phyloP scores from a whole-genome alignment of 495 filamentous ascomycete species.

The Bacidia rubella region DNA sequence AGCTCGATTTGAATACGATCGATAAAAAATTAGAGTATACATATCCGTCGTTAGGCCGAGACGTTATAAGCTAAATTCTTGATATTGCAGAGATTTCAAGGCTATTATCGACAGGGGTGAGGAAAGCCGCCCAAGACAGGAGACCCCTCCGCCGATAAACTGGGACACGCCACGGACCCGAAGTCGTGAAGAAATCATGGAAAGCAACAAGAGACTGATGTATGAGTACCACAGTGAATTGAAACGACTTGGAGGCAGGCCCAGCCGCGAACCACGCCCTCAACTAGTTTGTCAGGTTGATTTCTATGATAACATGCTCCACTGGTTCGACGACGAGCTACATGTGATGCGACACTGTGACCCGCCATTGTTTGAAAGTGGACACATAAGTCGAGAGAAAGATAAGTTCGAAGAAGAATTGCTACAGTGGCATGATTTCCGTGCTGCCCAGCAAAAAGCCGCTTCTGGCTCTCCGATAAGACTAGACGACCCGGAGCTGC shows the following conservation, averaged over 20 bases:
- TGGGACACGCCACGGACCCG: no score
- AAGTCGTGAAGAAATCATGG: background rate
- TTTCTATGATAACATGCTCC: background rate
- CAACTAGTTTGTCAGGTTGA: background rate
- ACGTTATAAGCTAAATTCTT: no score
- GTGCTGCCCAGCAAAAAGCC: background rate
- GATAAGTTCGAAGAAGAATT: background rate
- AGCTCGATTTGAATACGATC: no score
- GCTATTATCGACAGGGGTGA: no score
- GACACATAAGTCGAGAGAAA: background rate
- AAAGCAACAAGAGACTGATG: background rate
- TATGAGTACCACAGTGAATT: constrained; percentile 2
- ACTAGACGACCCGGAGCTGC: background rate
- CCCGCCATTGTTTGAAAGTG: no score
- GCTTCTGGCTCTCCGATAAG: background rate
- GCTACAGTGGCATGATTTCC: constrained; percentile 3
- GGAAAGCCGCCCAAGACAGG: no score
- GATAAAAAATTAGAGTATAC: no score
- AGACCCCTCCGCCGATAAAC: no score
- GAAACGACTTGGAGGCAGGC: background rate
- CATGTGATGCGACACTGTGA: background rate
- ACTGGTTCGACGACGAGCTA: background rate
- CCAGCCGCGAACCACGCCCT: background rate
- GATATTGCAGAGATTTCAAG: no score
- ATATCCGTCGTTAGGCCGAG: no score